Evolutionary conservation across 163 green algal genomes (phyloP).

Genomic region (Chlorella variabilis): DNA sequence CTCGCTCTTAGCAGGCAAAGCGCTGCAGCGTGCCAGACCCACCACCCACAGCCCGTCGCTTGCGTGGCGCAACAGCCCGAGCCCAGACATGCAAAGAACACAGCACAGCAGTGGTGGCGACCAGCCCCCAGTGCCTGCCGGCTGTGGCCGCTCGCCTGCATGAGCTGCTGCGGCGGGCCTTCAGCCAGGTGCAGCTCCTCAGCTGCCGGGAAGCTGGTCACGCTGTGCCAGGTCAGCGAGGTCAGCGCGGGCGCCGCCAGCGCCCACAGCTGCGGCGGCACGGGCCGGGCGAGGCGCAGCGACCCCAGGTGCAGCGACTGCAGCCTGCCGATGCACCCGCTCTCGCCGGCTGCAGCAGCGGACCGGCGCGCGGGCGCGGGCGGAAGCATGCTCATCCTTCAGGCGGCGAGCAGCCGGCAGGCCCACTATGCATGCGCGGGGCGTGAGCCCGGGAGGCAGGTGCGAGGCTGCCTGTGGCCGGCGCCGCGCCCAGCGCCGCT

Average conservation of each 20-base stretch:
- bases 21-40: too few relatives aligned
- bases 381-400: not conserved
- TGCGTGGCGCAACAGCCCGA: too few relatives aligned
- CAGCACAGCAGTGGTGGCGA: too few relatives aligned
- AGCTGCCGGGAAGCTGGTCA: not conserved
- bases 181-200: not conserved
- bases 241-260: not conserved
- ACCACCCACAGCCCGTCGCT: too few relatives aligned
- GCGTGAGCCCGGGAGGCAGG: too few relatives aligned
- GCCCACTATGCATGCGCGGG: too few relatives aligned
- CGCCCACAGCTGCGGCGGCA: constrained; percentile 3
- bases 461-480: not conserved
- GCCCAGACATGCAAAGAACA: too few relatives aligned
- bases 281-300: not conserved
- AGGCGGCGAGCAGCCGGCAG: not conserved
- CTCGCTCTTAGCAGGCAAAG: too few relatives aligned
- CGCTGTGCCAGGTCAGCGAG: constrained; percentile 12
- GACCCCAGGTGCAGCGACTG: not conserved
- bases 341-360: not conserved
- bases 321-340: constrained; percentile 16
- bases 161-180: not conserved
- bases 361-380: not conserved
- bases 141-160: not conserved
- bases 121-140: too few relatives aligned
- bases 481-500: not conserved